Evolutionary conservation across 345 rosid genomes (phyloP).

Genomic region (Schrenkiella parvula): DNA sequence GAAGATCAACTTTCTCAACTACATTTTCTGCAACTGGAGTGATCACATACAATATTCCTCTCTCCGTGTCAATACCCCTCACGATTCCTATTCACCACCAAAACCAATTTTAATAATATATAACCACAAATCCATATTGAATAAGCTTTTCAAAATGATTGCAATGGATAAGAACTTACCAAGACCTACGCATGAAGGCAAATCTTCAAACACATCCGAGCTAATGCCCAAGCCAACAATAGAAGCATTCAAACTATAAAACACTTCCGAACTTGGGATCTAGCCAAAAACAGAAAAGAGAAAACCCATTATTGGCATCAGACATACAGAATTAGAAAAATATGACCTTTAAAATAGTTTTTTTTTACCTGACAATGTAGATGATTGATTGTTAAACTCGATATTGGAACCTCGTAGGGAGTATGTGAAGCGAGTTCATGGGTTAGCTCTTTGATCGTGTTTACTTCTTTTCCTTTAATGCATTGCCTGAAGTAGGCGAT

Average conservation of each 20-base stretch:
- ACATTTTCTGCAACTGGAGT: conserved; percentile 70
- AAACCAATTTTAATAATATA: not conserved
- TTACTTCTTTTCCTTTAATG: conserved; percentile 52
- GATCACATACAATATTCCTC: conserved; percentile 64
- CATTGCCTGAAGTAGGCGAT: conserved; percentile 89
- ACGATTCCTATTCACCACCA: conserved; percentile 63
- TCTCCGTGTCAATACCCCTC: conserved; percentile 70
- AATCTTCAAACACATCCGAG: conserved; percentile 50
- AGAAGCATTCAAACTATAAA: conserved; percentile 77
- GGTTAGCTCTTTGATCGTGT: conserved; percentile 78
- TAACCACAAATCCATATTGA: not conserved
- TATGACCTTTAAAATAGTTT: not conserved
- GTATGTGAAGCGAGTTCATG: conserved; percentile 72
- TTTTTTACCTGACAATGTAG: conserved; percentile 68
- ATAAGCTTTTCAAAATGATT: not conserved
- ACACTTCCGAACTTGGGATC: conserved; percentile 64
- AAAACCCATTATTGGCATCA: not conserved
- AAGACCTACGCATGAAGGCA: conserved; percentile 79
- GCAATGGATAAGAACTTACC: conserved; percentile 46
- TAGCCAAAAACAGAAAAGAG: conserved; percentile 21
- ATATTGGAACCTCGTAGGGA: conserved; percentile 87
- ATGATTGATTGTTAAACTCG: conserved; percentile 69
- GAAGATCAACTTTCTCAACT: conserved; percentile 73
- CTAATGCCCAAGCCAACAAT: conserved; percentile 87
- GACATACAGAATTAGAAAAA: not conserved